These are phyloP conservation scores for Penicillium sp. DNA, from an alignment of 2,329 filamentous ascomycete species.

Conservation along the genomic window DNA sequence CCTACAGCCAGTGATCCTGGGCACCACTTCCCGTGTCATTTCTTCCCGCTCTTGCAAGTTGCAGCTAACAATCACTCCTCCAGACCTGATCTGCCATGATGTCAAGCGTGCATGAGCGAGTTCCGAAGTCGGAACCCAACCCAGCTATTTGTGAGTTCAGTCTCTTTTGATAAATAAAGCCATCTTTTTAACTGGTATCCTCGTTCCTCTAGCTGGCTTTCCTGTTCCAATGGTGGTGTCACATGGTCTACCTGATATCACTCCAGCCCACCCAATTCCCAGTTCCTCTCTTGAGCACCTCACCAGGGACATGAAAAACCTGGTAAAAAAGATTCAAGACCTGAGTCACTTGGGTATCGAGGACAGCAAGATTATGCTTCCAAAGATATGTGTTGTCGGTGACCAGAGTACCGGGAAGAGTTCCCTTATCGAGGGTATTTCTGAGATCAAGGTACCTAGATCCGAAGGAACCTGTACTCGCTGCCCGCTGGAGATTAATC, in stretches of 20 bases:
- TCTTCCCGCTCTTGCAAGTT: not conserved
- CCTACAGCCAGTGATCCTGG: no score
- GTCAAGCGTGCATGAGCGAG: not conserved
- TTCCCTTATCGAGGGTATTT: conserved; percentile 61
- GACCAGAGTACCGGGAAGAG: conserved; percentile 85
- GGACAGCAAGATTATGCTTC: conserved; percentile 63
- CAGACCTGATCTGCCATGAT: not conserved
- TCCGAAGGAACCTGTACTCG: conserved; percentile 72
- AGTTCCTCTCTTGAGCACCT: conserved; percentile 17
- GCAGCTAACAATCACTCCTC: not conserved
- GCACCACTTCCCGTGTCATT: no score
- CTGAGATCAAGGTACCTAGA: conserved; percentile 68
- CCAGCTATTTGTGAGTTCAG: not conserved
- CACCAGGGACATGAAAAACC: conserved; percentile 34
- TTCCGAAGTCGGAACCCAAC: not conserved
- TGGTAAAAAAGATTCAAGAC: conserved; percentile 49
- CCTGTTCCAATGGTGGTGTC: not conserved
- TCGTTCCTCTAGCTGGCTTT: not conserved
- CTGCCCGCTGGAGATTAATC: conserved; percentile 76
- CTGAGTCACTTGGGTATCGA: conserved; percentile 72
- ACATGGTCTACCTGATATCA: not conserved
- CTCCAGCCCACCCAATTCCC: not conserved
- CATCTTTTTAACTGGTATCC: not conserved
- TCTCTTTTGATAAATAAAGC: not conserved
- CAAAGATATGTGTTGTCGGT: conserved; percentile 78